phyloP scores from a whole-genome alignment of 2,329 filamentous ascomycete genomes.

The Fusarium sulawesiense region DNA sequence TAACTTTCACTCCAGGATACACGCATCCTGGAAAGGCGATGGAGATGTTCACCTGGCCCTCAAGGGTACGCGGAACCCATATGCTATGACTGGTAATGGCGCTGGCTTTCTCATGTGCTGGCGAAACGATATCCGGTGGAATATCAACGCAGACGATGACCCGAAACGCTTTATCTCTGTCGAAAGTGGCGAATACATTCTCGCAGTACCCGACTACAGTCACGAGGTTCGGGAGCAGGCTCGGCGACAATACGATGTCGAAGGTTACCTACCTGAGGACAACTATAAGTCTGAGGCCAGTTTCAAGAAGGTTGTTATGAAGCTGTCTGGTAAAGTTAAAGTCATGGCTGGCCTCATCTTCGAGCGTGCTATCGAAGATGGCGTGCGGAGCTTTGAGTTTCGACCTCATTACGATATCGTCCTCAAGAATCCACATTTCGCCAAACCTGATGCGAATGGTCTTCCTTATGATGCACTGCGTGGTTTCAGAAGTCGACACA shows the following conservation, averaged over 20 bases:
- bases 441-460: conserved; percentile 67
- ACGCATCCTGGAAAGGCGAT: conserved; percentile 91
- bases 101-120: conserved; percentile 99
- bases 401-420: conserved; percentile 92
- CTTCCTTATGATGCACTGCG: conserved; percentile 88
- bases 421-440: conserved; percentile 81
- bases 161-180: conserved; percentile 95
- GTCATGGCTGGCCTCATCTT: conserved; percentile 94
- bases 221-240: conserved; percentile 80
- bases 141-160: conserved; percentile 85
- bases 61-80: conserved; percentile 93
- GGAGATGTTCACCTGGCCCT: conserved; percentile 94
- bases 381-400: conserved; percentile 85
- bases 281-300: conserved; percentile 78
- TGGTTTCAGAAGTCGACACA: conserved; percentile 96
- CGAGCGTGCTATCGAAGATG: conserved; percentile 80
- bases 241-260: conserved; percentile 62
- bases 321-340: conserved; percentile 93
- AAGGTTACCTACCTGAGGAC: conserved; percentile 71
- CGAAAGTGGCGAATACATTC: conserved; percentile 92
- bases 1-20: conserved; percentile 91
- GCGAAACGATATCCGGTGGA: conserved; percentile 92
- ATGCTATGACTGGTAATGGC: conserved; percentile 90
- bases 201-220: conserved; percentile 94
- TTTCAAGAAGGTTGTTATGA: conserved; percentile 99